These are phyloP conservation scores for Zalerion maritima DNA, from an alignment of 495 filamentous ascomycete species.

Conservation along the genomic window DNA sequence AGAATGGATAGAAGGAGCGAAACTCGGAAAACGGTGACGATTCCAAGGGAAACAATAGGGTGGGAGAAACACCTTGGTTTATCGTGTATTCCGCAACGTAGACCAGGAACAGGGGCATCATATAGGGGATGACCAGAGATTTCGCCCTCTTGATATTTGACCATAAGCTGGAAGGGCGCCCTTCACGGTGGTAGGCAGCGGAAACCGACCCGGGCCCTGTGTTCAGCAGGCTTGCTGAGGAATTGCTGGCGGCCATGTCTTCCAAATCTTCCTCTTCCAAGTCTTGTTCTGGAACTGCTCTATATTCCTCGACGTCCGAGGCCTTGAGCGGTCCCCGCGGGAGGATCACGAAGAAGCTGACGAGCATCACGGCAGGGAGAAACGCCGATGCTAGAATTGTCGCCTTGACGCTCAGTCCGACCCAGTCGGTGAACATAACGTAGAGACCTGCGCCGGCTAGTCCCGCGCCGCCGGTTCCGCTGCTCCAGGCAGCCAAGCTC, in stretches of 20 bases:
- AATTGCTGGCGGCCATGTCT: slow-evolving; percentile 12
- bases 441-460: slow-evolving; percentile 78
- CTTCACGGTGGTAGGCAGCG: slow-evolving; percentile 9
- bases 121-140: slow-evolving; percentile 41
- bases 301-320: slow-evolving; percentile 23
- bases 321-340: slow-evolving; percentile 44
- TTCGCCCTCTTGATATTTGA: slow-evolving; percentile 28
- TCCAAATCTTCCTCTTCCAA: slow-evolving; percentile 23
- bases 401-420: slow-evolving; percentile 52
- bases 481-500: slow-evolving; percentile 83
- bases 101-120: slow-evolving; percentile 82
- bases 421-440: slow-evolving; percentile 63
- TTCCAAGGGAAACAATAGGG: slow-evolving; percentile 68
- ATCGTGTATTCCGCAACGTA: slow-evolving; percentile 95
- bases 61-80: slow-evolving; percentile 84
- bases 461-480: slow-evolving; percentile 83
- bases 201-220: slow-evolving; percentile 19
- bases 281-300: slow-evolving; percentile 27
- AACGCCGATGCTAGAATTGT: slow-evolving; percentile 64
- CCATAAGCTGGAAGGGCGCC: slow-evolving; percentile 23
- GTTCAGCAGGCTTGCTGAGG: slow-evolving; percentile 23
- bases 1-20: slow-evolving; percentile 81
- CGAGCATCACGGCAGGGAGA: slow-evolving; percentile 67
- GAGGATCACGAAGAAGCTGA: slow-evolving; percentile 70
- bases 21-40: slow-evolving; percentile 64